phyloP scores from a whole-genome alignment of 148 eudicot species.

The Nyssa sinensis region DNA sequence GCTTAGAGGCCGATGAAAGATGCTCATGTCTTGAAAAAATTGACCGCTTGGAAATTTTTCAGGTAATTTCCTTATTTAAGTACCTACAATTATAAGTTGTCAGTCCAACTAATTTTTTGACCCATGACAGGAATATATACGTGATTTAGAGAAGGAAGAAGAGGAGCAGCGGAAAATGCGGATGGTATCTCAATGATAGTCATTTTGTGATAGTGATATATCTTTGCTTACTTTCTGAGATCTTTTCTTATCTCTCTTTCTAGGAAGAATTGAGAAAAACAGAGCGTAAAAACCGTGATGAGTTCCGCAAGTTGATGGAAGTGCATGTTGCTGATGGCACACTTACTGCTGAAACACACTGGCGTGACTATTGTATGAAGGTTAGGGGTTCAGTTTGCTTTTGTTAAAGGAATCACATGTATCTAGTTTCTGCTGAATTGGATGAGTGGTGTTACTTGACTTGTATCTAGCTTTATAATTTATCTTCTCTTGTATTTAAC shows the following conservation, averaged over 20 bases:
- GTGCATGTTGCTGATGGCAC: constrained; percentile 73
- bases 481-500: constrained; percentile 10
- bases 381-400: constrained; percentile 30
- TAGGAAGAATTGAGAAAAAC: constrained; percentile 87
- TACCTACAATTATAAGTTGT: not conserved
- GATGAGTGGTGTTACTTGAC: not conserved
- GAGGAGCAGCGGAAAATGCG: constrained; percentile 86
- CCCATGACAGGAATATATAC: constrained; percentile 70
- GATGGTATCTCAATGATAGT: constrained; percentile 42
- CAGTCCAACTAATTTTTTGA: constrained; percentile 12
- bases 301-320: constrained; percentile 91
- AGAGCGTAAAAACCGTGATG: constrained; percentile 95
- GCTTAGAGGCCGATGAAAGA: constrained; percentile 89
- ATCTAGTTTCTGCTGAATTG: constrained; percentile 6
- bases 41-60: constrained; percentile 86
- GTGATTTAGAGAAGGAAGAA: constrained; percentile 90
- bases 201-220: not conserved
- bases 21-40: constrained; percentile 86
- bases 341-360: constrained; percentile 59
- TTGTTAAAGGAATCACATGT: not conserved
- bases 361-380: constrained; percentile 91
- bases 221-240: not conserved
- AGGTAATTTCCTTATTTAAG: constrained; percentile 38
- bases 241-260: not conserved
- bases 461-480: not conserved